A percentile compares a stretch with the other conserved stretches of the same genome.
phyloP scores from a whole-genome alignment of 495 filamentous ascomycete species.

The Aspergillus conjunctus region DNA sequence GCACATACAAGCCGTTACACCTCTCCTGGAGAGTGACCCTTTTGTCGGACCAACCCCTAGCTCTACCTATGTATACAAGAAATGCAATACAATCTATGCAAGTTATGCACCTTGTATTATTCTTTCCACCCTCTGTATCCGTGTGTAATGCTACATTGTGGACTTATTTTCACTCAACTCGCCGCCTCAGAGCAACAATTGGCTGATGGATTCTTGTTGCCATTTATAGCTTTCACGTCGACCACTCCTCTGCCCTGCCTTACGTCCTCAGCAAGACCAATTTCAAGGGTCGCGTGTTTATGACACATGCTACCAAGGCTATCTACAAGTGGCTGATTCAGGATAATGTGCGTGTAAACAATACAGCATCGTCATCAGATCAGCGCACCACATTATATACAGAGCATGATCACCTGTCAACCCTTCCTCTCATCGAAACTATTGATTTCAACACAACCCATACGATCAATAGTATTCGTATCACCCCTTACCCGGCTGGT shows the following conservation, averaged over 20 bases:
- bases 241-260: slow-evolving; percentile 93
- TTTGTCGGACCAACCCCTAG: slow-evolving; percentile 20
- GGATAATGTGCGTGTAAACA: slow-evolving; percentile 86
- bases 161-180: slow-evolving; percentile 1
- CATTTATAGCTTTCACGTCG: slow-evolving; percentile 81
- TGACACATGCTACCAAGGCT: slow-evolving; percentile 98
- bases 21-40: slow-evolving; percentile 13
- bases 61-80: slow-evolving; percentile 37
- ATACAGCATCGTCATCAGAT: slow-evolving; percentile 73
- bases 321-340: slow-evolving; percentile 99
- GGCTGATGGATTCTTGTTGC: slow-evolving; percentile 30
- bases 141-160: slow-evolving; percentile 20
- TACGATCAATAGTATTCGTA: slow-evolving; percentile 91
- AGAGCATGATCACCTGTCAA: slow-evolving; percentile 89
- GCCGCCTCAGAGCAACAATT: slow-evolving; percentile 8
- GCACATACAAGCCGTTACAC: slow-evolving; percentile 5
- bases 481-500: slow-evolving; percentile 94
- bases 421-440: slow-evolving; percentile 90
- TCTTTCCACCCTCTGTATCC: slow-evolving; percentile 26
- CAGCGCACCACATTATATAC: slow-evolving; percentile 82
- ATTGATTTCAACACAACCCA: slow-evolving; percentile 98
- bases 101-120: slow-evolving; percentile 23
- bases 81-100: slow-evolving; percentile 36
- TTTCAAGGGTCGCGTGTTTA: slow-evolving; percentile 94
- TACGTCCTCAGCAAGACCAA: slow-evolving; percentile 98